Percentiles rank a stretch among this genome's conserved stretches.
phyloP scores from a whole-genome alignment of 148 eudicot genomes.

The Rhododendron ovatum region DNA sequence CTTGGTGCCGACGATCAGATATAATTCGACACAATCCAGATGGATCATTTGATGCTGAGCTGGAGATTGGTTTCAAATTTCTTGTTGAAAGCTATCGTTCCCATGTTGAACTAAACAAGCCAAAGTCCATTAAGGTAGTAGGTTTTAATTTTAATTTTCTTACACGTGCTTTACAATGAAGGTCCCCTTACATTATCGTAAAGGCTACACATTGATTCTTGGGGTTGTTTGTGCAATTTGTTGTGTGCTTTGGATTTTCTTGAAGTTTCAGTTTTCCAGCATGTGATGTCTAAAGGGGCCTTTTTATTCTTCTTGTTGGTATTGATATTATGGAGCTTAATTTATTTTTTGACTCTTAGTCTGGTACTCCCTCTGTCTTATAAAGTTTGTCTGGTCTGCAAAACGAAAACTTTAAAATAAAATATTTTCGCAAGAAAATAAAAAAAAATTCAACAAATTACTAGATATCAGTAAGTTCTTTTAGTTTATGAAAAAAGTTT shows the following conservation, averaged over 20 bases:
- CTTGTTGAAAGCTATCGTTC: constrained; percentile 87
- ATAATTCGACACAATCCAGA: constrained; percentile 57
- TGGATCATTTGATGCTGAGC: constrained; percentile 92
- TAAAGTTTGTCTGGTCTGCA: too few relatives aligned
- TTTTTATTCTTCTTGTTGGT: neutral
- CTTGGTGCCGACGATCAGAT: constrained; percentile 88
- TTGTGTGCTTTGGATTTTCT: neutral
- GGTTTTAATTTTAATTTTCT: neutral
- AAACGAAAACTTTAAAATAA: too few relatives aligned
- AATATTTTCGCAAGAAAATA: too few relatives aligned
- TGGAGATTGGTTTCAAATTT: constrained; percentile 86
- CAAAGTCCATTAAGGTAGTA: constrained; percentile 63
- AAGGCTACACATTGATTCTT: neutral
- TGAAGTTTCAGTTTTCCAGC: neutral
- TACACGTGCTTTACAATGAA: neutral
- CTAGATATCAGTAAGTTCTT: too few relatives aligned
- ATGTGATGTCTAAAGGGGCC: neutral
- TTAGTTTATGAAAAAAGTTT: too few relatives aligned
- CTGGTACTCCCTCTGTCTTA: too few relatives aligned
- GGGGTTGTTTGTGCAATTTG: neutral
- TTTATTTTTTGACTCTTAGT: neutral
- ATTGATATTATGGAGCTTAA: neutral
- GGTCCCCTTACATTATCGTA: neutral
- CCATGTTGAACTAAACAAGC: constrained; percentile 65
- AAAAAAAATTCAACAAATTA: too few relatives aligned